These are phyloP conservation scores for Pochonia chlamydosporia DNA, from an alignment of 2,329 filamentous ascomycete genomes.

Conservation along the genomic window DNA sequence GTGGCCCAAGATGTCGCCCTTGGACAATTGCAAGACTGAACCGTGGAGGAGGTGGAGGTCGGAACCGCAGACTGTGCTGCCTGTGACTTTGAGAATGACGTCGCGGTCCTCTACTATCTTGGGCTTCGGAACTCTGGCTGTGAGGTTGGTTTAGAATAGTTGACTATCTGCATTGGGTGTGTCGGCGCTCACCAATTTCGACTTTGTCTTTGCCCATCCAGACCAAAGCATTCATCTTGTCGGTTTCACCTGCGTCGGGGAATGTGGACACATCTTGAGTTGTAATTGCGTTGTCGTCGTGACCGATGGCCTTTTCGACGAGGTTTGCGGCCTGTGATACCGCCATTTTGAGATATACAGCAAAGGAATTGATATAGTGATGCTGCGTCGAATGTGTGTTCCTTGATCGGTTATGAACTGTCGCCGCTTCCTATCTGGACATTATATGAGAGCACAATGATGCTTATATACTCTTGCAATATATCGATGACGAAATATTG, in stretches of 20 bases:
- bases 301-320: slow-evolving; percentile 62
- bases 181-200: slow-evolving; percentile 60
- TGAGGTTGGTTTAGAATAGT: background rate
- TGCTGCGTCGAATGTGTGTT: too few species aligned
- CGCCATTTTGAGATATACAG: background rate
- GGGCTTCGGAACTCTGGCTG: slow-evolving; percentile 62
- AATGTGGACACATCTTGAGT: slow-evolving; percentile 66
- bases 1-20: slow-evolving; percentile 63
- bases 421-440: too few species aligned
- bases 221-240: slow-evolving; percentile 71
- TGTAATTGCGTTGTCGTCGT: slow-evolving; percentile 59
- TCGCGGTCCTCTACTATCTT: slow-evolving; percentile 67
- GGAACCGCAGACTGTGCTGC: slow-evolving; percentile 53
- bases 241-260: slow-evolving; percentile 32
- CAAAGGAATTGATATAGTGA: too few species aligned
- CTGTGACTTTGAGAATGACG: slow-evolving; percentile 73
- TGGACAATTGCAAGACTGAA: slow-evolving; percentile 50
- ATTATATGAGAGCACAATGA: too few species aligned
- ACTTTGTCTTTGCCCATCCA: slow-evolving; percentile 83
- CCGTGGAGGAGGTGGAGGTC: slow-evolving; percentile 54
- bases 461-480: too few species aligned
- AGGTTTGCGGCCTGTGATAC: slow-evolving; percentile 58
- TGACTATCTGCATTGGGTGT: slow-evolving; percentile 12
- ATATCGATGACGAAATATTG: too few species aligned
- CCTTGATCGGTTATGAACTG: too few species aligned